phyloP scores from a whole-genome alignment of 805 yeast genomes.

The Candida stauntonica region DNA sequence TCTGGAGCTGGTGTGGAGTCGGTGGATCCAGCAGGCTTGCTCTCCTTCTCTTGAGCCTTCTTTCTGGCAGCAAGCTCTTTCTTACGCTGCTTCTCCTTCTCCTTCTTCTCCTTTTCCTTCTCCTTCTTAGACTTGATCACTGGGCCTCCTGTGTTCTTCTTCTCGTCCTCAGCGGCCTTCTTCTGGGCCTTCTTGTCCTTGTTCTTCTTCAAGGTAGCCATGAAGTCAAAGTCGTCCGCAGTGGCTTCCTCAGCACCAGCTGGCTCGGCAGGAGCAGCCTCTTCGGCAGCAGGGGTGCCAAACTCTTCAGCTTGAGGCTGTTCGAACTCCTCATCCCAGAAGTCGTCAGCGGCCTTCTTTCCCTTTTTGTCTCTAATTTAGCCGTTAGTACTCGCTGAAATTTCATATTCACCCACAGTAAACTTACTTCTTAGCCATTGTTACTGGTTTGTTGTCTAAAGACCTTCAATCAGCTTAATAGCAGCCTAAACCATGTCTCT shows the following conservation, averaged over 20 bases:
- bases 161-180: slow-evolving; percentile 47
- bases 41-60: slow-evolving; percentile 44
- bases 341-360: slow-evolving; percentile 75
- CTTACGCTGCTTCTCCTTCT: slow-evolving; percentile 84
- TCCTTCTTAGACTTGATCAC: slow-evolving; percentile 87
- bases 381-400: slow-evolving; percentile 2
- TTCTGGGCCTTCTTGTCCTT: slow-evolving; percentile 72
- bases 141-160: slow-evolving; percentile 51
- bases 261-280: slow-evolving; percentile 24
- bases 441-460: not conserved
- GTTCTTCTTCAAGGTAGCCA: slow-evolving; percentile 76
- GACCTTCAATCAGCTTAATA: not conserved
- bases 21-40: slow-evolving; percentile 3
- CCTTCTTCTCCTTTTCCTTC: slow-evolving; percentile 92
- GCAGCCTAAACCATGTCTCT: not conserved
- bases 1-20: slow-evolving; percentile 4
- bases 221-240: slow-evolving; percentile 58
- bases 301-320: slow-evolving; percentile 50
- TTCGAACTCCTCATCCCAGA: slow-evolving; percentile 60
- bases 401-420: not conserved
- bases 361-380: slow-evolving; percentile 52
- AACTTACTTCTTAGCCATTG: slow-evolving; percentile 21
- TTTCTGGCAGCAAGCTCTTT: slow-evolving; percentile 85
- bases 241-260: slow-evolving; percentile 30
- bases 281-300: slow-evolving; percentile 34